Evolutionary conservation across 495 filamentous ascomycete genomes (phyloP), one percentile per base, ranked within the genome.

Genomic region (Cudoniella acicularis): DNA sequence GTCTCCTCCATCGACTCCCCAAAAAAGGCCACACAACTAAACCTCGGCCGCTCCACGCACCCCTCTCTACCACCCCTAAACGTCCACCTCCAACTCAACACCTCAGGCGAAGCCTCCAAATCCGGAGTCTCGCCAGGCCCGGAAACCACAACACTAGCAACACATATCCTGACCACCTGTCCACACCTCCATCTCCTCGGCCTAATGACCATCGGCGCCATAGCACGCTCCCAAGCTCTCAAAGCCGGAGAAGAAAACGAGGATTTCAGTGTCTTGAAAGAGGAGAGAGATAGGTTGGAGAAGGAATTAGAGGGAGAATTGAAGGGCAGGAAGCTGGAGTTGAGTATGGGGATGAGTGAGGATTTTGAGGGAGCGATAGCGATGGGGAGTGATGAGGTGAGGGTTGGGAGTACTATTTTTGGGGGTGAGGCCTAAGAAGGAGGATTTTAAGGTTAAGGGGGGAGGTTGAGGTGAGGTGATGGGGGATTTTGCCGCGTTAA

Each of bases 171-270:
- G 4, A 78, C 86, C 21, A 70, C 80, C 36, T 96, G 92, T 74
- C 85, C 87, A 1, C 79, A 86, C 68, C 72, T 98, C 26, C 74
- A 81, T 43, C 69, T 98, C 18, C 78, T 87, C 54, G 94, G 94
- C 0, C 68, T 98, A 3, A 98, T 98, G 94, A 98, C 94, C 0
- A 98, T 98, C 66, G 94, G 94, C 0, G 91, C 91, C 17, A 94
- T 98, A 67, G 92, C 90, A 50, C 73, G 92, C 56, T 91, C 87
- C 23, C 76, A 82, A 64, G 88, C 79, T 2, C 85, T 83, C 10
- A 86, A 83, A 21, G 64, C 80, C 6, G 93, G 90, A 59, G 83
- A 76, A 18, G 89, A 93, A 73, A 98, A 98, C 73, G 91, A 92
- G 70, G 94, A 98, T 74, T 98, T 98, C 67, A 62, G 83, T 10